Base-by-base conservation (phyloP, 768 basidiomycete genomes). In the Tricholoma flavovirens region DNA sequence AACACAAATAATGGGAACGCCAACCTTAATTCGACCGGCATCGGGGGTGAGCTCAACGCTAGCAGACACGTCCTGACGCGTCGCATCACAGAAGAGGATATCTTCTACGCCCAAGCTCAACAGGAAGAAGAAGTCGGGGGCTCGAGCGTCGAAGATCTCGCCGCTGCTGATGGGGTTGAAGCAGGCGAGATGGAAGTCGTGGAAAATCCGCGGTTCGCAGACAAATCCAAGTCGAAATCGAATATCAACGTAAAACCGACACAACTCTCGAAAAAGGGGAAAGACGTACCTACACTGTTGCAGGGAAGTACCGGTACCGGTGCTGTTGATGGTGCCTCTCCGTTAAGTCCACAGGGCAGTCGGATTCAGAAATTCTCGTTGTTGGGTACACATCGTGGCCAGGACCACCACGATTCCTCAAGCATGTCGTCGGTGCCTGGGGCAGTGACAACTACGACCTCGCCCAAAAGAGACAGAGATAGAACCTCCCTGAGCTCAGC, bases 151-250 rank as follows among this genome's bases (percentile, higher is more conserved):
- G 74, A 72, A 5, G 73, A 73, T 12, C 26, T 11, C 1, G 26
- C 1, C 5, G 66, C 63, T 15, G 60, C 69, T 12, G 62, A 7
- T 32, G 30, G 30, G 10, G 8, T 8, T 29, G 29, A 64, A 8
- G 64, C 64, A 32, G 66, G 64, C 1, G 67, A 71, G n/a, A 58
- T 79, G 10, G 66, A 70, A 40, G 71, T 83, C 4, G 75, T 80
- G n/a, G 84, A 84, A 61, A 86, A 86, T 59, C 77, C 80, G 12
- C 74, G 78, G 22, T 84, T 81, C 56, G 40, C 56, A 10, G 49
- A 33, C 4, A 33, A 22, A 26, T 30, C 54, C 0, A 36, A 40
- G 6, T 10, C 43, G 15, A 22, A 24, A 36, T 36, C 9, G 22
- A 46, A 49, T 42, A 24, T 32, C 21, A 30, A n/a, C 11, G 12